phyloP scores from a whole-genome alignment of 495 filamentous ascomycete species.

The Podospora appendiculata region DNA sequence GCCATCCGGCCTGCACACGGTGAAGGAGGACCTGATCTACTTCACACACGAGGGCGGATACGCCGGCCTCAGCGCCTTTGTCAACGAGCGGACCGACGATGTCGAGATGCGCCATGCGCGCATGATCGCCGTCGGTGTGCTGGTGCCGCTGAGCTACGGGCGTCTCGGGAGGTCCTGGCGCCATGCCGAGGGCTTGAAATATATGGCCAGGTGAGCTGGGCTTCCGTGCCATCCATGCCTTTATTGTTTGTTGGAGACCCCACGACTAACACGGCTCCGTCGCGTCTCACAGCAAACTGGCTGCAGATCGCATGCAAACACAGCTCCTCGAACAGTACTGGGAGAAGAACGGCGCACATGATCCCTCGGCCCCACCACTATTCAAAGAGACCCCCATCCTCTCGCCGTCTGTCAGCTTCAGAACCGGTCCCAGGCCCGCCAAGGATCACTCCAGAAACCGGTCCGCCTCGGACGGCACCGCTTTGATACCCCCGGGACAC shows the following conservation, averaged over 20 bases:
- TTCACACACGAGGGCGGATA: constrained; percentile 74
- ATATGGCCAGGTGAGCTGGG: constrained; percentile 56
- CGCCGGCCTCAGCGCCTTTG: constrained; percentile 88
- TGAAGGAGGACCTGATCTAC: constrained; percentile 83
- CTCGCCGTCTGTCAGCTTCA: constrained; percentile 36
- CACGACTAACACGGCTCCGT: constrained; percentile 13
- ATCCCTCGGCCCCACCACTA: constrained; percentile 35
- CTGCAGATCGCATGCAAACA: constrained; percentile 46
- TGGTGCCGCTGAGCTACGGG: constrained; percentile 82
- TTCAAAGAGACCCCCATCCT: constrained; percentile 49
- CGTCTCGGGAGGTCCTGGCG: constrained; percentile 84
- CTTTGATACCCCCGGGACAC: constrained; percentile 59
- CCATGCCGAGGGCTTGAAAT: constrained; percentile 69
- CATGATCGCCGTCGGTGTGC: constrained; percentile 83
- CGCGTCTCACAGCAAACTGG: constrained; percentile 36
- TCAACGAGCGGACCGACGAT: constrained; percentile 70
- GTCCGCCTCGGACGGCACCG: constrained; percentile 52
- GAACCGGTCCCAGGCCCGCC: constrained; percentile 17
- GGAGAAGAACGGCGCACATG: constrained; percentile 54
- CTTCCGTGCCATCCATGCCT: not conserved
- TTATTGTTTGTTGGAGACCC: constrained; percentile 17
- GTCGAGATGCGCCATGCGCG: constrained; percentile 75
- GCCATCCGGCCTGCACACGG: constrained; percentile 86
- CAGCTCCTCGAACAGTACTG: constrained; percentile 70
- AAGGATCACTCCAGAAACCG: constrained; percentile 45